Conservation (phyloP, 495 filamentous ascomycete species). For the Xylaria longipes region DNA sequence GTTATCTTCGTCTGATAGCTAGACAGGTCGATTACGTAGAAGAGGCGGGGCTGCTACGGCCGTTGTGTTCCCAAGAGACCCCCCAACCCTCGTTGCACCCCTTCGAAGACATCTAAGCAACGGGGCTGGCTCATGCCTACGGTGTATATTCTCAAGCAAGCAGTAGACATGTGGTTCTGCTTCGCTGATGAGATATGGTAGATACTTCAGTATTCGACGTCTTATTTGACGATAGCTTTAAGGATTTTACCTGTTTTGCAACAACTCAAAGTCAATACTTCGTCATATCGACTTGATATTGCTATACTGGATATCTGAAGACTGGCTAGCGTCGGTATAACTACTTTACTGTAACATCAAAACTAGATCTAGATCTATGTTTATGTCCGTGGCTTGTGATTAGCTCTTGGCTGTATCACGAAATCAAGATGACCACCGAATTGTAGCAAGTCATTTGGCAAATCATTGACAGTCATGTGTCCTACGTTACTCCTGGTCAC, state of each 20-base stretch:
- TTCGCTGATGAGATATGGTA: neutral
- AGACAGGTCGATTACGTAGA: neutral
- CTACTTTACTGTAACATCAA: neutral
- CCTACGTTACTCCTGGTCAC: conserved; percentile 2
- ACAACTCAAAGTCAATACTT: neutral
- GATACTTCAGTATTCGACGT: too few relatives aligned
- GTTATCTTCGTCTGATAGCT: neutral
- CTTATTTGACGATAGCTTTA: too few relatives aligned
- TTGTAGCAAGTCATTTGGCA: neutral
- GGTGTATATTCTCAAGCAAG: neutral
- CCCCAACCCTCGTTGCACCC: neutral
- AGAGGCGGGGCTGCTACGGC: neutral
- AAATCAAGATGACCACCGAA: conserved; percentile 5
- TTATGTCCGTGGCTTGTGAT: neutral
- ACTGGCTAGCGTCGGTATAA: neutral
- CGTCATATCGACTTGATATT: neutral
- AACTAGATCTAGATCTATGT: neutral
- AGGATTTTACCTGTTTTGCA: neutral
- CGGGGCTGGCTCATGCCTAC: neutral
- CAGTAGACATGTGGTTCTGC: neutral
- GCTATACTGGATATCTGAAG: too few relatives aligned
- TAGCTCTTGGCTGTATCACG: neutral
- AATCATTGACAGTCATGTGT: neutral
- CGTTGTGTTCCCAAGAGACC: neutral
- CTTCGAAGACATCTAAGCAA: conserved; percentile 1